These are phyloP conservation scores for Dactylellina cionopaga DNA, from an alignment of 2,329 filamentous ascomycete species.

Conservation along the genomic window DNA sequence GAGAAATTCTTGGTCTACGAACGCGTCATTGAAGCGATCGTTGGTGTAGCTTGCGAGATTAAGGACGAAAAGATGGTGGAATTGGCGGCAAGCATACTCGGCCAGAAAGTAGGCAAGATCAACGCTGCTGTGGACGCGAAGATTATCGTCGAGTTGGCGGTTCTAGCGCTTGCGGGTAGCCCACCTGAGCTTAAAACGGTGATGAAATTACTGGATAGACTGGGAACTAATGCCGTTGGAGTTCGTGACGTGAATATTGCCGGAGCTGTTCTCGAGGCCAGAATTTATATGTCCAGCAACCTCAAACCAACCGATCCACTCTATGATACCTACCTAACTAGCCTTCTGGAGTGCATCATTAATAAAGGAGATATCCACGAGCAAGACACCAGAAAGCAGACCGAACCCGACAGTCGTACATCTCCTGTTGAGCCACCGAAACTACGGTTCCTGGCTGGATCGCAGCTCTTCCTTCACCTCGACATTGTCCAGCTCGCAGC, in stretches of 20 bases:
- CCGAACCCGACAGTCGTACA: conserved; percentile 71
- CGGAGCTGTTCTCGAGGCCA: conserved; percentile 79
- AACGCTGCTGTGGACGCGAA: conserved; percentile 81
- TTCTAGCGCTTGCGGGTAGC: conserved; percentile 79
- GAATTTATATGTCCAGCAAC: conserved; percentile 78
- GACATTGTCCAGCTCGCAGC: conserved; percentile 70
- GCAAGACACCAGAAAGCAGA: conserved; percentile 75
- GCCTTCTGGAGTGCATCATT: conserved; percentile 86
- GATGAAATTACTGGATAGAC: conserved; percentile 81
- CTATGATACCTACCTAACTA: conserved; percentile 83
- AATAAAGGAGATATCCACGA: conserved; percentile 88
- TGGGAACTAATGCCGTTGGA: conserved; percentile 77
- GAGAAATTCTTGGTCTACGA: conserved; percentile 80
- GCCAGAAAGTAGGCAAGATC: conserved; percentile 93
- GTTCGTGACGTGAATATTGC: conserved; percentile 75
- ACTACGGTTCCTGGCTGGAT: conserved; percentile 44
- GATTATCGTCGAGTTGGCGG: conserved; percentile 83
- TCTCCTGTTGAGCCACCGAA: conserved; percentile 45
- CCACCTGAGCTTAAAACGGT: conserved; percentile 84
- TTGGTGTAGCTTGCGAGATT: conserved; percentile 82
- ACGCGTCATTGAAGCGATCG: conserved; percentile 94
- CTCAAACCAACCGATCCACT: conserved; percentile 75
- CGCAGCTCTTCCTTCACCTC: conserved; percentile 49
- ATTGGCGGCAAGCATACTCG: conserved; percentile 89
- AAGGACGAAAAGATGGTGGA: conserved; percentile 92